These are phyloP conservation scores for Blastobotrys capitulatus DNA, from an alignment of 1,139 yeast genomes.

Conservation along the genomic window DNA sequence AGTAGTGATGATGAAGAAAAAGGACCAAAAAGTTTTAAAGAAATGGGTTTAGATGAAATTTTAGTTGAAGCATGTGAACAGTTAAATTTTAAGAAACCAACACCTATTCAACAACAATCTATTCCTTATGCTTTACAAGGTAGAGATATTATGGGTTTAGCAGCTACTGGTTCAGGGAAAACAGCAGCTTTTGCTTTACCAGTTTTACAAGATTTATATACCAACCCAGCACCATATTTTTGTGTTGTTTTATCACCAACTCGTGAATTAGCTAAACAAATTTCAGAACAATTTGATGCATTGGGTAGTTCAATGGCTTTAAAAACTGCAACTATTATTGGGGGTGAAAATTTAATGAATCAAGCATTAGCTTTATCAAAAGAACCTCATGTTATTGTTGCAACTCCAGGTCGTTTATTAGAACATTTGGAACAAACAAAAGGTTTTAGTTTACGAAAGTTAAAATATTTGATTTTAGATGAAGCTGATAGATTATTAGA, in stretches of 20 bases:
- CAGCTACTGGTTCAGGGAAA: constrained; percentile 98
- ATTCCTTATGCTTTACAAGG: constrained; percentile 91
- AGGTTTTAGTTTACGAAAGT: constrained; percentile 76
- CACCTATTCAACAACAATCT: constrained; percentile 89
- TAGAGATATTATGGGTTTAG: constrained; percentile 97
- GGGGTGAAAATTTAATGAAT: constrained; percentile 99
- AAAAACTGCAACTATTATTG: constrained; percentile 80
- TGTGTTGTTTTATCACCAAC: constrained; percentile 94
- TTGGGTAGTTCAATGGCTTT: constrained; percentile 88
- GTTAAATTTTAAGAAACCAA: constrained; percentile 80
- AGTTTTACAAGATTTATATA: constrained; percentile 83
- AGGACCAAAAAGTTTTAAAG: constrained; percentile 33
- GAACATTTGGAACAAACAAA: constrained; percentile 94
- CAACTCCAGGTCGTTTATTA: constrained; percentile 94
- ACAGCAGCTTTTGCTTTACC: constrained; percentile 97
- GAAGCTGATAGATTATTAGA: constrained; percentile 95
- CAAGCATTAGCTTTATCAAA: constrained; percentile 92
- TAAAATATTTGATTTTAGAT: constrained; percentile 87
- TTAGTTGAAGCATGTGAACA: constrained; percentile 67
- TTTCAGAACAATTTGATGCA: constrained; percentile 92
- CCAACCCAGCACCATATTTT: constrained; percentile 80
- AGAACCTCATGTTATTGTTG: constrained; percentile 90
- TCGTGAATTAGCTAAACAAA: constrained; percentile 94
- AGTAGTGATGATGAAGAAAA: constrained; percentile 4
- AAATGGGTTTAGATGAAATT: constrained; percentile 65